Evolutionary conservation across 306 rosid species (phyloP), one percentile per base, ranked within the genome.

Genomic region (Quercus alba): DNA sequence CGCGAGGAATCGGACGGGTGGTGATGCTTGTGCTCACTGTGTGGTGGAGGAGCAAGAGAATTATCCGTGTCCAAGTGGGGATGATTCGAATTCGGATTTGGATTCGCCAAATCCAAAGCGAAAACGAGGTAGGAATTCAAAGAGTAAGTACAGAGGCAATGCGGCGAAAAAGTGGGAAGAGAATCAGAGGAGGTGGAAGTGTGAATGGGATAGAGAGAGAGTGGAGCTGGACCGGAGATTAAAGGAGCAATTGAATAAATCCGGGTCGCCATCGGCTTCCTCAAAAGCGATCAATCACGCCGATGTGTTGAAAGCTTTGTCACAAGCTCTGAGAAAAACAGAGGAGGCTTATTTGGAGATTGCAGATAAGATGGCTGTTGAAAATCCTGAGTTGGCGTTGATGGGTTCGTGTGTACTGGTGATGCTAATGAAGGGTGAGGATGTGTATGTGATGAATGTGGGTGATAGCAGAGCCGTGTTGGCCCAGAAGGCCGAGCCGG

Each of bases 331-430:
- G 79, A 89, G 84, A 81, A 96, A 90, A 83, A 93, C 99, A 3
- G 99, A 96, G 83, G 99, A 91, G 83, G 59, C 98, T 18, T 96
- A 85, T 74, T 87, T 96, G 77, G 98, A 93, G 63, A 76, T 89
- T 8, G 97, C 98, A 1, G 98, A 96, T 80, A 88, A 85, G 86
- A 93, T 93, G 96, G 81, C 91, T 1, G 81, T 62, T 85, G 94
- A 90, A 77, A 96, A 93, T 89, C 99, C 99, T 1, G 99, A 93
- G 55, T 76, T 96, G 38, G 99, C 99, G 69, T 82, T 96, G 76
- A 96, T 96, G 99, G 99, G 99, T 70, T 96, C 99, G 1, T 96
- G 99, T 86, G 98, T 93, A 35, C 97, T 96, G n/a, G 99, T 90
- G 7, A 96, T 91, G 97, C 81, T 96, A 56, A 91, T 96, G 98